Conservation (phyloP, 164 flowering plant species). For the Sextonia rubra region DNA sequence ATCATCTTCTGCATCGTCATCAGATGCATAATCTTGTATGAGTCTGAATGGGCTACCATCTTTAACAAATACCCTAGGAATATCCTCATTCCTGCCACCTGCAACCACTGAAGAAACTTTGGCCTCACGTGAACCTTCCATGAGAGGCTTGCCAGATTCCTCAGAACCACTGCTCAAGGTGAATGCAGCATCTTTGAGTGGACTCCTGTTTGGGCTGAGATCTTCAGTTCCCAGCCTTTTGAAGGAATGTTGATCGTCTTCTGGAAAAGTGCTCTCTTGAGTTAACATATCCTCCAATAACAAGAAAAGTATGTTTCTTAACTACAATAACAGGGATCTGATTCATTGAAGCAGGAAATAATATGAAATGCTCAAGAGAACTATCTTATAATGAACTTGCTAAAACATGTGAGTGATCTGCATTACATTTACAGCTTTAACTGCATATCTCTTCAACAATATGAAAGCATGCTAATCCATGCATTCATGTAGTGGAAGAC, state of each 20-base stretch:
- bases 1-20: conserved; percentile 46
- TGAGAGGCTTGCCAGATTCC: conserved; percentile 6
- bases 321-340: conserved; percentile 2
- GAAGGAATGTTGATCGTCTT: conserved; percentile 7
- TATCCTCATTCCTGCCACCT: conserved; percentile 16
- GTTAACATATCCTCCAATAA: conserved; percentile 7
- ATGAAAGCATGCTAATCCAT: neutral
- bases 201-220: conserved; percentile 6
- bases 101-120: conserved; percentile 11
- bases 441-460: too few relatives aligned
- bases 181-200: conserved; percentile 17
- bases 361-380: neutral
- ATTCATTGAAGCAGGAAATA: neutral
- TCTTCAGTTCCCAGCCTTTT: conserved; percentile 8
- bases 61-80: conserved; percentile 17
- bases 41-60: conserved; percentile 53
- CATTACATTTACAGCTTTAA: neutral
- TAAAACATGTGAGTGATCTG: neutral
- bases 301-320: conserved; percentile 8
- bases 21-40: conserved; percentile 62
- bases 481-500: neutral
- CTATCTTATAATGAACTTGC: neutral
- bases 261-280: conserved; percentile 12
- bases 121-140: conserved; percentile 7
- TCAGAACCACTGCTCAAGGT: conserved; percentile 6